Base-by-base conservation (phyloP, 768 basidiomycete species). In the Termitomyces sp. region DNA sequence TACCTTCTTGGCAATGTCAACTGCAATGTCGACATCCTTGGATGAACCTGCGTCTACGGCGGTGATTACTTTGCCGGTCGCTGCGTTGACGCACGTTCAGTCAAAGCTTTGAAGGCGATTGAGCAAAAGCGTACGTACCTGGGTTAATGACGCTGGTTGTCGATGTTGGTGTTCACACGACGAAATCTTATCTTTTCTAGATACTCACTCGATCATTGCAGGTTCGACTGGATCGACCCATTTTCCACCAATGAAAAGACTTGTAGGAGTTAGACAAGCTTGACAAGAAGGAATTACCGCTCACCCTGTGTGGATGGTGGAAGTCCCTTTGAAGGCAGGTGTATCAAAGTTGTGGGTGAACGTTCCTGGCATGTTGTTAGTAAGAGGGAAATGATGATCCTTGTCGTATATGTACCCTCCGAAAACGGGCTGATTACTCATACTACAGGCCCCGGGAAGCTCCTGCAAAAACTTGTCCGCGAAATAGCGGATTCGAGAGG, bases 241-340 rank as follows among this genome's bases (percentile, higher is more conserved):
- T 70, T 87, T 64, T 61, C 82, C 82, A 67, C 81, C 74, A 67
- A 91, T 86, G 75, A 83, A 90, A 62, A 88, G 66, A 32, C 67
- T 66, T 30, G 3, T 5, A 27, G 9, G 2, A 26, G 9, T 54
- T 24, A 34, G 32, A 26, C 3, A 14, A 0, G 20, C 5, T 5
- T 14, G 18, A 6, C 18, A 27, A 42, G 42, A 30, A 42, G 6
- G 20, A 26, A 24, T 14, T 14, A n/a, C 18, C 14, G 50, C 61
- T 36, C 40, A 64, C 65, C 91, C 89, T 4, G 88, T 88, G 64
- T 75, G 74, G 60, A 89, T 73, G 4, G 75, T 74, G 22, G 77
- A 74, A 50, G 76, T 73, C n/a, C 84, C 86, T 70, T 84, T 88
- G 82, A 72, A 88, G 57, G 72, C 61, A 40, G 73, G 74, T 5